phyloP scores from a whole-genome alignment of 2,329 filamentous ascomycete genomes.

The Xylariaceae sp. region DNA sequence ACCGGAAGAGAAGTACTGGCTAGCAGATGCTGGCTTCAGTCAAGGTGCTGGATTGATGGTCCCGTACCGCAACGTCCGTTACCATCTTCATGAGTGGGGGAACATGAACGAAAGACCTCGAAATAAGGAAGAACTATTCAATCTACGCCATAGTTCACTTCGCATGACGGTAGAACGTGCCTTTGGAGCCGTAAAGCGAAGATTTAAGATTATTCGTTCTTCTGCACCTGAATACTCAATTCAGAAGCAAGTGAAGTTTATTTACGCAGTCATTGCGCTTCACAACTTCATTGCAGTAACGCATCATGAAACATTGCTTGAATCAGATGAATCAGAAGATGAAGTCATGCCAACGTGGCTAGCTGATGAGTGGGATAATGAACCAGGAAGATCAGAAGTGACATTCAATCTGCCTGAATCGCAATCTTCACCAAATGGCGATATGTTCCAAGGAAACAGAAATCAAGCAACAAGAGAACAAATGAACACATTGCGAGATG shows the following conservation, averaged over 20 bases:
- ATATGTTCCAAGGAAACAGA: too few relatives aligned
- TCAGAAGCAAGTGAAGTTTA: neutral
- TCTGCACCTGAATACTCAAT: neutral
- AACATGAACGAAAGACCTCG: neutral
- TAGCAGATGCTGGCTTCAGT: neutral
- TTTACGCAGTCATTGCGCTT: neutral
- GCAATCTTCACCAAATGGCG: too few relatives aligned
- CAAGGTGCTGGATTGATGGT: neutral
- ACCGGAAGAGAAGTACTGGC: neutral
- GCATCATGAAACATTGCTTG: too few relatives aligned
- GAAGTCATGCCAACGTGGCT: neutral
- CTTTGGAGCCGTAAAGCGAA: neutral
- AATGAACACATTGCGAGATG: too few relatives aligned
- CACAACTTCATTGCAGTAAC: neutral
- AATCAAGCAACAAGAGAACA: too few relatives aligned
- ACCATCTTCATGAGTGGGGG: neutral
- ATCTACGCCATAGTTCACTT: neutral
- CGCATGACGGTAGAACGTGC: neutral
- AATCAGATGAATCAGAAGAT: neutral
- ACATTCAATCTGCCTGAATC: too few relatives aligned
- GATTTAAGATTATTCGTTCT: neutral
- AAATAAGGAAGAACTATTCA: neutral
- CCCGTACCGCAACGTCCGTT: neutral
- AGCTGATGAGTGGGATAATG: neutral
- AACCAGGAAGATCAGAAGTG: too few relatives aligned